A percentile compares a stretch with the other conserved stretches of the same genome.
Conservation (phyloP, 306 rosid species). For the Prunus mira region DNA sequence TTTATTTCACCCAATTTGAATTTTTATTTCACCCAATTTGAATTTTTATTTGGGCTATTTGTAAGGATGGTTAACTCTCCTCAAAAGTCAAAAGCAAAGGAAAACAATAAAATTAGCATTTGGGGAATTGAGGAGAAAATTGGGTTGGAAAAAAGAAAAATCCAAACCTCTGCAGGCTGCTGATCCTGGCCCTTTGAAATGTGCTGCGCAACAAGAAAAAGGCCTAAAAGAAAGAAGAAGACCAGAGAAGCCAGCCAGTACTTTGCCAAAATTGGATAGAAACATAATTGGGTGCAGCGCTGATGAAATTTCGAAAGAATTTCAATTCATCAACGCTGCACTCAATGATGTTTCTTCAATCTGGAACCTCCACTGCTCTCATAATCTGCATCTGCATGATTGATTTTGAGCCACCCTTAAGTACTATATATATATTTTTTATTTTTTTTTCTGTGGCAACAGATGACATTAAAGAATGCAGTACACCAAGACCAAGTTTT, state of each 20-base stretch:
- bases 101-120: background rate
- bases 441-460: background rate
- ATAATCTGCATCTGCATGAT: background rate
- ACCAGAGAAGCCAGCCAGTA: no score
- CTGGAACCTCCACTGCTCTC: slow-evolving; percentile 22
- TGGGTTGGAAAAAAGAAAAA: background rate
- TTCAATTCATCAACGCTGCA: slow-evolving; percentile 90
- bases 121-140: background rate
- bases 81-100: background rate
- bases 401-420: background rate
- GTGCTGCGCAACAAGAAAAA: background rate
- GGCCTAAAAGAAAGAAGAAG: background rate
- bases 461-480: background rate
- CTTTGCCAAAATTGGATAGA: slow-evolving; percentile 16
- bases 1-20: no score
- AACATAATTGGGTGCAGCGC: slow-evolving; percentile 69
- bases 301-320: slow-evolving; percentile 18
- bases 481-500: background rate
- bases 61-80: background rate
- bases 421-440: background rate
- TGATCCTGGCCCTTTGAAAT: background rate
- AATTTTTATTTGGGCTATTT: no score
- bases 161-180: background rate
- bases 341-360: slow-evolving; percentile 77
- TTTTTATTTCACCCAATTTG: no score